These are phyloP conservation scores for Rubia yunnanensis DNA, from an alignment of 257 asterid species.

Conservation along the genomic window DNA sequence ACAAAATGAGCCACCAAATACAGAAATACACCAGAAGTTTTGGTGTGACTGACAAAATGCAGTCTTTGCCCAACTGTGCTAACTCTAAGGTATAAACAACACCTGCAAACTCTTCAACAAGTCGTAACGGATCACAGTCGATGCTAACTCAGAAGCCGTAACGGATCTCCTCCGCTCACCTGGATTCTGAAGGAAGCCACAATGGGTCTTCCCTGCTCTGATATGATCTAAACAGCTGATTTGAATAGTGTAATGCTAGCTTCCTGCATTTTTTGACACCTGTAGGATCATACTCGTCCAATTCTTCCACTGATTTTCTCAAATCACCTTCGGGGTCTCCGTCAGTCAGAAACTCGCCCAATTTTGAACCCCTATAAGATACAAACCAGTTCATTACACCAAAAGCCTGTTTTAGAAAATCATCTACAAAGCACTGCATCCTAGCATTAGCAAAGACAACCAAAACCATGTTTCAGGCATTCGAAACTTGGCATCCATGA, in stretches of 20 bases:
- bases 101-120: background rate
- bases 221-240: slow-evolving; percentile 51
- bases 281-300: slow-evolving; percentile 24
- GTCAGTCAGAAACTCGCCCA: slow-evolving; percentile 54
- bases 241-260: slow-evolving; percentile 42
- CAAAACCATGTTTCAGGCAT: background rate
- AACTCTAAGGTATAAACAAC: too few relatives aligned
- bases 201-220: slow-evolving; percentile 43
- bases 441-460: background rate
- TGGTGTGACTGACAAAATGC: too few relatives aligned
- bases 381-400: background rate
- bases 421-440: background rate
- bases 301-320: slow-evolving; percentile 40
- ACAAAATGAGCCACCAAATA: too few relatives aligned
- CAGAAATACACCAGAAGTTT: too few relatives aligned
- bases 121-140: background rate
- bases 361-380: slow-evolving; percentile 41
- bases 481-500: background rate
- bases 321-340: slow-evolving; percentile 38
- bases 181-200: slow-evolving; percentile 13
- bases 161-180: background rate
- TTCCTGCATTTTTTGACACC: slow-evolving; percentile 36
- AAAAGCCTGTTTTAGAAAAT: background rate
- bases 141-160: background rate
- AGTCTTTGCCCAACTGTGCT: too few relatives aligned